Evolutionary conservation across 1,284 basidiomycete genomes (phyloP).

Genomic region (Puccinia triticina): DNA sequence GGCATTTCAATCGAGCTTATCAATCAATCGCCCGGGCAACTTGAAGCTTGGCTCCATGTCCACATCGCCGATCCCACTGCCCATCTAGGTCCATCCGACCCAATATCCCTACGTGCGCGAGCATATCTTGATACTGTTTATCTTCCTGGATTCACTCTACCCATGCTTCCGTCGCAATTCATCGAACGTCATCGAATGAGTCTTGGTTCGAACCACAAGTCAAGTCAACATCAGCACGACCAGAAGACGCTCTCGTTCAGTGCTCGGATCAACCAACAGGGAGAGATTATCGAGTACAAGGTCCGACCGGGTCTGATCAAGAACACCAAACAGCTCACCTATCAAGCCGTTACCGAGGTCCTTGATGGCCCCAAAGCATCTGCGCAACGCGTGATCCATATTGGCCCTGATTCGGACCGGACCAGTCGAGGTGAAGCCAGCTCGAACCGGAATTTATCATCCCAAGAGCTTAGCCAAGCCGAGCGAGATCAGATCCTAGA

Average conservation of each 20-base stretch:
- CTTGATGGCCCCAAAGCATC: slow-evolving; percentile 62
- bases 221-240: slow-evolving; percentile 61
- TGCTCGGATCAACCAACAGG: slow-evolving; percentile 69
- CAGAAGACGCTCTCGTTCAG: slow-evolving; percentile 76
- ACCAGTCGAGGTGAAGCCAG: background rate
- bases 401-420: slow-evolving; percentile 56
- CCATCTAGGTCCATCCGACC: slow-evolving; percentile 72
- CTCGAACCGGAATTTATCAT: slow-evolving; percentile 3
- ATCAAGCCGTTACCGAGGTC: slow-evolving; percentile 70
- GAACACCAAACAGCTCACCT: slow-evolving; percentile 71
- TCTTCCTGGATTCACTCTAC: slow-evolving; percentile 69
- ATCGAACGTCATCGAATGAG: slow-evolving; percentile 63
- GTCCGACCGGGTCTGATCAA: slow-evolving; percentile 74
- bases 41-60: slow-evolving; percentile 75
- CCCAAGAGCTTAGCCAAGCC: slow-evolving; percentile 26
- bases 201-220: slow-evolving; percentile 65
- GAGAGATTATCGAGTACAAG: slow-evolving; percentile 72
- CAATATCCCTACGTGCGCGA: slow-evolving; percentile 67
- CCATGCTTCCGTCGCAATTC: slow-evolving; percentile 70
- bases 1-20: slow-evolving; percentile 77
- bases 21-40: slow-evolving; percentile 12
- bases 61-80: slow-evolving; percentile 93
- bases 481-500: slow-evolving; percentile 31
- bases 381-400: slow-evolving; percentile 52
- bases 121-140: slow-evolving; percentile 67